phyloP scores from a whole-genome alignment of 768 basidiomycete species.

The Suillus sp. region DNA sequence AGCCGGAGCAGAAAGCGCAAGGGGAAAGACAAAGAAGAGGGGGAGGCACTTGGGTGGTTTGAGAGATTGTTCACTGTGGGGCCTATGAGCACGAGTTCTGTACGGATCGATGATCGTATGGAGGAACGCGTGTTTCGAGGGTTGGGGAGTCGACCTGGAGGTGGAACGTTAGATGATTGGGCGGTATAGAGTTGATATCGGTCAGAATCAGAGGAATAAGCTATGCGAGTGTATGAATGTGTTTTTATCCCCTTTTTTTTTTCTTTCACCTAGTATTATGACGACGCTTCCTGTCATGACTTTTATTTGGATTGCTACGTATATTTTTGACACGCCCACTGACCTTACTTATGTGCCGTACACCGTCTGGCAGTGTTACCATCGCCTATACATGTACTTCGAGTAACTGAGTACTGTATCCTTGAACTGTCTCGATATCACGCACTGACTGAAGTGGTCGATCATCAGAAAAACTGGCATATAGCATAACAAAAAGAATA shows the following conservation, averaged over 20 bases:
- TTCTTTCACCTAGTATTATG: neutral
- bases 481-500: conserved; percentile 16
- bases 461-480: conserved; percentile 10
- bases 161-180: conserved; percentile 58
- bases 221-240: conserved; percentile 15
- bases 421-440: neutral
- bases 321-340: neutral
- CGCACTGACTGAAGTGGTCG: neutral
- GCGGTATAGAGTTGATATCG: conserved; percentile 37
- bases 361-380: neutral
- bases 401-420: neutral
- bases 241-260: conserved; percentile 5
- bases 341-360: neutral
- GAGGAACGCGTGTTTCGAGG: conserved; percentile 55
- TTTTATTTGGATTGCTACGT: conserved; percentile 5
- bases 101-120: conserved; percentile 46
- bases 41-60: conserved; percentile 27
- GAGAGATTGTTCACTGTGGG: conserved; percentile 22
- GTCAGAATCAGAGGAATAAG: conserved; percentile 11
- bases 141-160: conserved; percentile 47
- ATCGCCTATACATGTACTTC: neutral
- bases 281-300: neutral
- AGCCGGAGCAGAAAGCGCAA: conserved; percentile 31
- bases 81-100: conserved; percentile 22
- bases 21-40: conserved; percentile 31